Base-by-base conservation (phyloP, 768 basidiomycete species). In the Butyriboletus loyo region DNA sequence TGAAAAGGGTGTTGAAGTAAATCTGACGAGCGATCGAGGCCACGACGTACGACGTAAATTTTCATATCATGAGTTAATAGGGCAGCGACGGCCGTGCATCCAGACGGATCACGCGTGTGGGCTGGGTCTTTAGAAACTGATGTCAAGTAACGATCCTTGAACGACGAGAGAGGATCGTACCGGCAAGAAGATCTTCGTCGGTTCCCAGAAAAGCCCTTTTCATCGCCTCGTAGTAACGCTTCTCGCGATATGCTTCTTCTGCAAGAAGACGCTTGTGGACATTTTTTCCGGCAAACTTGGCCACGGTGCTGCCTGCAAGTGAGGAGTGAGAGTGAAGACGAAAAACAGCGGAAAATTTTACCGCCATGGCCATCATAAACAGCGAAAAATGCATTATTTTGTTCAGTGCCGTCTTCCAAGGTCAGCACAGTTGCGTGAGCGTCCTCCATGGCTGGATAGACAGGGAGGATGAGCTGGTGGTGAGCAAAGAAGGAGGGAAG, bases 311-410 rank as follows among this genome's bases (percentile, higher is more conserved):
- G 35, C 93, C 93, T 96, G 60, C 4, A 50, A 32, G 46, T 13
- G 39, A 46, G 22, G 43, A 21, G 38, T 54, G 46, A 62, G 52
- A 34, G 17, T 1, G 25, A 30, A 17, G 14, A 34, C 1, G 14
- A 10, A n/a, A 49, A 22, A 25, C 5, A 21, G 14, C 28, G 38
- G 27, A 42, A 22, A 36, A 13, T 25, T 82, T 59, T 64, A 92
- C 96, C 97, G 54, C 97, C 97, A 67, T 99, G 97, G 28, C 97
- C 97, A 73, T 99, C 97, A 66, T 97, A 98, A 2, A 99, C 95
- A 27, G 89, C 96, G 63, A 98, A 97, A 74, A 98, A 95, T 1
- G 90, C 80, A 66, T 86, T 89, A 6, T 75, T 73, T 35, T 75
- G 69, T 1, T 72, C 66, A 28, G 53, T 54, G 62, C 57, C 73